Base-by-base conservation (phyloP, 345 rosid genomes). In the Garcia nutans region DNA sequence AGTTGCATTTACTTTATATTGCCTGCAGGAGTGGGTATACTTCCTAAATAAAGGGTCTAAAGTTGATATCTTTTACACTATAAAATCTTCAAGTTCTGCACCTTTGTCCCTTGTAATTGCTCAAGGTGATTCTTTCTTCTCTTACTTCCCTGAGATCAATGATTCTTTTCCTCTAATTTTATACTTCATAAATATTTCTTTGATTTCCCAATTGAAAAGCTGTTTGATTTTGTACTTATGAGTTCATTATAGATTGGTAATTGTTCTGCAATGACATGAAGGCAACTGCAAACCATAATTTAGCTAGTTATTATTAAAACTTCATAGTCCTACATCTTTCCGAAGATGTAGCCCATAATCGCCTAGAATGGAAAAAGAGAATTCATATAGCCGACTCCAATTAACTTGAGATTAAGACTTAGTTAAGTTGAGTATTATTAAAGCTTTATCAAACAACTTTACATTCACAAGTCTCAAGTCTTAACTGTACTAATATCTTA, bases 41-140 rank as follows among this genome's bases (percentile, higher is more conserved):
- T 90, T 77, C 78, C 84, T 90, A 37, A 88, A 90, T 76, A 74
- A 81, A 66, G 88, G 88, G 70, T 90, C 92, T 8, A 61, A 79
- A 72, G 61, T 90, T 54, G 79, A 76, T 7, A 76, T 90, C 75
- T 81, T 81, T 70, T 88, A 88, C 82, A 71, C 16, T 28, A 79
- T 90, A 45, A 86, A 72, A 69, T 84, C 91, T 49, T 28, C 71
- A 33, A 68, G 71, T 10, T 69, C 87, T 59, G 70, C 75, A 8
- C 83, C 88, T 71, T 47, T 90, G 74, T 85, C 82, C 68, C 88
- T 90, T 74, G 89, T 87, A 69, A 81, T 90, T 82, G 86, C 86
- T 64, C 64, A 70, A 83, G 94, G 94, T 90, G 65, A 76, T 66
- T 26, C 72, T 2, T 68, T 68, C 59, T 50, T 58, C 44, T 50